Evolutionary conservation across 2,329 filamentous ascomycete species (phyloP).

Genomic region (Aspergillus sp.): DNA sequence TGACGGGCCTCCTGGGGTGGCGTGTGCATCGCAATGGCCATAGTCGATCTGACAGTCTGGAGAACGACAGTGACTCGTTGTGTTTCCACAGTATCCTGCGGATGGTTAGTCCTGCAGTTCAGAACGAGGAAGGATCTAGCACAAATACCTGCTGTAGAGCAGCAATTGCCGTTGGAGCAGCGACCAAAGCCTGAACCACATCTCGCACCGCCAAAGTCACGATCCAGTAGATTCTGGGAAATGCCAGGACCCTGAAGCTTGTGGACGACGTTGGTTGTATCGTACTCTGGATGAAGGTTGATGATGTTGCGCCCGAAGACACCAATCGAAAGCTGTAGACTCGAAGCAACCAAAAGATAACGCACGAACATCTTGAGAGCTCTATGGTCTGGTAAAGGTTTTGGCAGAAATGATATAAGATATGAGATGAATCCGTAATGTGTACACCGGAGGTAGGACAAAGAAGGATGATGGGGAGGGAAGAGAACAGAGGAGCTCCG

Average conservation of each 20-base stretch:
- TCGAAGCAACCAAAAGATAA: slow-evolving; percentile 19
- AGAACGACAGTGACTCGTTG: slow-evolving; percentile 43
- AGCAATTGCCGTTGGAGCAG: slow-evolving; percentile 43
- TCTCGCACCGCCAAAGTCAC: slow-evolving; percentile 28
- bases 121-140: background rate
- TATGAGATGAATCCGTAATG: slow-evolving; percentile 26
- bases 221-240: slow-evolving; percentile 16
- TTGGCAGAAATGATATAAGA: slow-evolving; percentile 27
- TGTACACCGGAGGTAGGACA: slow-evolving; percentile 3
- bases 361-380: slow-evolving; percentile 29
- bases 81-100: slow-evolving; percentile 45
- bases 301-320: slow-evolving; percentile 23
- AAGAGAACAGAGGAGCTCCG: background rate
- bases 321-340: slow-evolving; percentile 19
- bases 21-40: slow-evolving; percentile 44
- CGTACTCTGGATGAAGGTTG: slow-evolving; percentile 14
- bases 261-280: slow-evolving; percentile 5
- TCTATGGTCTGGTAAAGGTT: slow-evolving; percentile 13
- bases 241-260: background rate
- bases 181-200: slow-evolving; percentile 42
- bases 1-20: slow-evolving; percentile 39
- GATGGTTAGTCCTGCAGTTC: slow-evolving; percentile 3
- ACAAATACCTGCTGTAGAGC: slow-evolving; percentile 42
- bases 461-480: slow-evolving; percentile 13
- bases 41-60: slow-evolving; percentile 47